Conservation (phyloP, 2,329 filamentous ascomycete genomes). For the Pseudopyricularia javanii region DNA sequence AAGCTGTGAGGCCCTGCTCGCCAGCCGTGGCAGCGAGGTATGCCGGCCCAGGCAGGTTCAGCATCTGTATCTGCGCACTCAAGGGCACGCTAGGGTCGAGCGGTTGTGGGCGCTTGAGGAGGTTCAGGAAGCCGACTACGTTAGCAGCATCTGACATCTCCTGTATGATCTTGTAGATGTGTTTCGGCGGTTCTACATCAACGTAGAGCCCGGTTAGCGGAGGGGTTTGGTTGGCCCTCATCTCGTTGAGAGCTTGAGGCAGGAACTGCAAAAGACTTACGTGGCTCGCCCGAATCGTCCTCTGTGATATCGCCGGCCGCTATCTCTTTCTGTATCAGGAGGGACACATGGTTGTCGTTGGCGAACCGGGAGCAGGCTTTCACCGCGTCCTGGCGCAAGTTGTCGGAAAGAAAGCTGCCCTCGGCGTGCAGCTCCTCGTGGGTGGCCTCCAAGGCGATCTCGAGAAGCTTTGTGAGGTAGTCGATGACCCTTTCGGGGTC, state of each 20-base stretch:
- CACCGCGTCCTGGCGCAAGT: conserved; percentile 64
- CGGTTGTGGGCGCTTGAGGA: conserved; percentile 80
- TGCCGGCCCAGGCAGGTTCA: conserved; percentile 77
- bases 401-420: conserved; percentile 70
- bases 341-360: conserved; percentile 70
- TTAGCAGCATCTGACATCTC: conserved; percentile 70
- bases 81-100: conserved; percentile 77
- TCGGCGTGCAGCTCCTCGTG: conserved; percentile 67
- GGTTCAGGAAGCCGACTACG: conserved; percentile 75
- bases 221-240: background rate
- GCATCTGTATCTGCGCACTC: conserved; percentile 79
- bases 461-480: conserved; percentile 58
- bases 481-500: conserved; percentile 61
- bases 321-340: conserved; percentile 85
- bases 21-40: conserved; percentile 52
- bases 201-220: background rate
- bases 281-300: conserved; percentile 30
- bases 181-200: conserved; percentile 32
- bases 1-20: conserved; percentile 60
- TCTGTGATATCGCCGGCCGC: conserved; percentile 35
- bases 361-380: conserved; percentile 84
- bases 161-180: conserved; percentile 67
- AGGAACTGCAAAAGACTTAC: conserved; percentile 16
- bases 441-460: conserved; percentile 62
- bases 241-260: conserved; percentile 12